Conservation (phyloP, 306 rosid species). For the Fragaria nilgerrensis region DNA sequence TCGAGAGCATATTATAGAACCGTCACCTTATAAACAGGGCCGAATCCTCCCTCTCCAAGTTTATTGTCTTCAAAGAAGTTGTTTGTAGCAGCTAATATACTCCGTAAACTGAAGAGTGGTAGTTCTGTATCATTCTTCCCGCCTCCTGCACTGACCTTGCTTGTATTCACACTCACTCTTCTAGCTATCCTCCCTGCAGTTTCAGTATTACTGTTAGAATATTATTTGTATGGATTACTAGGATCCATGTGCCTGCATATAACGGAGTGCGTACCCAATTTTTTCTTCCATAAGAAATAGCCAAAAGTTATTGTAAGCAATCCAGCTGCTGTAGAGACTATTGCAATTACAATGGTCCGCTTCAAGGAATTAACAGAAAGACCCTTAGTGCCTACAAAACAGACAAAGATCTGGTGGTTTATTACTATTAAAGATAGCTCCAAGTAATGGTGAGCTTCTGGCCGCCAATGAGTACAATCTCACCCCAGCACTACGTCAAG, state of each 20-base stretch:
- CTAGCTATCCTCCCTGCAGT: neutral
- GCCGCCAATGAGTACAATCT: neutral
- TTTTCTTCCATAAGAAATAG: neutral
- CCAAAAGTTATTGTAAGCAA: neutral
- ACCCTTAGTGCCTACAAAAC: too few relatives aligned
- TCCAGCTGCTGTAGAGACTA: neutral
- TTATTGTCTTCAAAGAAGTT: slow-evolving; percentile 39
- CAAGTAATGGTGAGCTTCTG: neutral
- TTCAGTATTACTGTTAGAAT: neutral
- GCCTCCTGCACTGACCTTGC: slow-evolving; percentile 19
- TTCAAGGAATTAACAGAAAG: too few relatives aligned
- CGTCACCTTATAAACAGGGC: slow-evolving; percentile 52
- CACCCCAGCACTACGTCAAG: neutral
- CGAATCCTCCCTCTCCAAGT: slow-evolving; percentile 66
- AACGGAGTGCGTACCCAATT: neutral
- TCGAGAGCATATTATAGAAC: neutral
- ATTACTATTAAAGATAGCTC: neutral
- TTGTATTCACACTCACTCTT: neutral
- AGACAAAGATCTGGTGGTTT: too few relatives aligned
- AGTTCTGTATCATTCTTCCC: slow-evolving; percentile 36
- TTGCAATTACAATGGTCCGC: neutral
- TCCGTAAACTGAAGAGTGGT: slow-evolving; percentile 30
- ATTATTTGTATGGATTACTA: neutral
- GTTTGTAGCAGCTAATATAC: slow-evolving; percentile 36
- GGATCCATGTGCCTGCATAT: neutral